A percentile compares a stretch with the other conserved stretches of the same genome.
Evolutionary conservation across 352 stramenopile genomes (phyloP).

Genomic region (Globisporangium mamillatum): DNA sequence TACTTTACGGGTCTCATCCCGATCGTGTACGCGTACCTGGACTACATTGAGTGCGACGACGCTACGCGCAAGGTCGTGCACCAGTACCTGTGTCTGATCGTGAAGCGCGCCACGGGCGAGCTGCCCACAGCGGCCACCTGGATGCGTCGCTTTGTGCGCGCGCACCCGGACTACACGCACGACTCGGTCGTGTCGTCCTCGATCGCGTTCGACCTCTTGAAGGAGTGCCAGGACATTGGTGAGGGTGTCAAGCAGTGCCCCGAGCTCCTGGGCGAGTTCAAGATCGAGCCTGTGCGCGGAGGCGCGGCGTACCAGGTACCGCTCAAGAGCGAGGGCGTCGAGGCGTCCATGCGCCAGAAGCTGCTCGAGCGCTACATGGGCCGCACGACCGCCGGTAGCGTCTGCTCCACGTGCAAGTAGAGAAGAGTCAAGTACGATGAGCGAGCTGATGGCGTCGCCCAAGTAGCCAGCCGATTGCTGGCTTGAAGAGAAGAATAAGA

Average conservation of each 20-base stretch:
- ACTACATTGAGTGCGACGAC: constrained; percentile 96
- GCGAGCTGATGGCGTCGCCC: background rate
- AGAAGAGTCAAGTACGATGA: background rate
- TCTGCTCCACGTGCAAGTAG: constrained; percentile 25
- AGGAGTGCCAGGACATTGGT: constrained; percentile 95
- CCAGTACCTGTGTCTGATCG: constrained; percentile 89
- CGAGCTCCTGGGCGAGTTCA: constrained; percentile 91
- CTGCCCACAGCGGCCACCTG: constrained; percentile 96
- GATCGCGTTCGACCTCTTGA: constrained; percentile 93
- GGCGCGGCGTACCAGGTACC: constrained; percentile 91
- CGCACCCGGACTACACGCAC: constrained; percentile 94
- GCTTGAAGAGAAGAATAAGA: background rate
- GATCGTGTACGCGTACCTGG: constrained; percentile 96
- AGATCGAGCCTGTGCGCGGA: constrained; percentile 90
- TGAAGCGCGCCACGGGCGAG: constrained; percentile 93
- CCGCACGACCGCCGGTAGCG: constrained; percentile 20
- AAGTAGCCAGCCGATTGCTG: background rate
- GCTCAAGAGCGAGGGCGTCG: constrained; percentile 87
- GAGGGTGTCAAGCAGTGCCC: constrained; percentile 90
- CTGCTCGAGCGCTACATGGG: constrained; percentile 53
- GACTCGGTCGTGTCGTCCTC: constrained; percentile 90
- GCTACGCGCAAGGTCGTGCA: constrained; percentile 75
- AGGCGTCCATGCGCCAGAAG: constrained; percentile 63
- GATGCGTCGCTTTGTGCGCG: constrained; percentile 95
- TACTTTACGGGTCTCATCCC: constrained; percentile 97